A percentile compares a stretch with the other conserved stretches of the same genome.
phyloP scores from a whole-genome alignment of 805 yeast genomes.

The Candida nanaspora region DNA sequence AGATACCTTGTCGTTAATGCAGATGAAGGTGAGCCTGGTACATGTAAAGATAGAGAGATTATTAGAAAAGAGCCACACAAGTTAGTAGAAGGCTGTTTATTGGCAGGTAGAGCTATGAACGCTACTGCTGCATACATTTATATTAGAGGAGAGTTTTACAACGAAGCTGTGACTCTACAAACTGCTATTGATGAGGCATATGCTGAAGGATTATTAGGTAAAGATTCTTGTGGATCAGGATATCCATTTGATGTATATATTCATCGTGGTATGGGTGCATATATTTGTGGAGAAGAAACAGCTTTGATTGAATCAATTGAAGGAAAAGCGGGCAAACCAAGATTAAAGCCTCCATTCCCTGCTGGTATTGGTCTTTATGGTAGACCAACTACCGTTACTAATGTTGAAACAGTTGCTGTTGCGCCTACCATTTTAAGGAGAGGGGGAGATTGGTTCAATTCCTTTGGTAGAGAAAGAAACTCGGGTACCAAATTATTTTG shows the following conservation, averaged over 20 bases:
- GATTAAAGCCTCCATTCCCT: conserved; percentile 92
- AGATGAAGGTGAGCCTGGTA: conserved; percentile 94
- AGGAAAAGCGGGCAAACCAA: conserved; percentile 91
- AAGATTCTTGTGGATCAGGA: conserved; percentile 83
- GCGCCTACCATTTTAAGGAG: conserved; percentile 86
- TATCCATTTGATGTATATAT: conserved; percentile 76
- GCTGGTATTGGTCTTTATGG: conserved; percentile 91
- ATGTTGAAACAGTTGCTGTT: conserved; percentile 87
- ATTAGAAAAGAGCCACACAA: conserved; percentile 89
- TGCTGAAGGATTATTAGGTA: conserved; percentile 71
- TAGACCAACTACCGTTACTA: conserved; percentile 85
- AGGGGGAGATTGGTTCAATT: conserved; percentile 83
- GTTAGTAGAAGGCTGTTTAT: conserved; percentile 83
- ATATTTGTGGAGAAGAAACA: conserved; percentile 89
- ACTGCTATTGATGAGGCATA: conserved; percentile 84
- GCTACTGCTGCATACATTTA: conserved; percentile 90
- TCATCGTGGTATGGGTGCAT: conserved; percentile 93
- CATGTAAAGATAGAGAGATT: conserved; percentile 89
- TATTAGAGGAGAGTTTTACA: conserved; percentile 85
- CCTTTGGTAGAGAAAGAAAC: conserved; percentile 81
- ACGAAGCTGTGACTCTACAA: conserved; percentile 70
- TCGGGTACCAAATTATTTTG: conserved; percentile 78
- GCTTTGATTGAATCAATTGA: conserved; percentile 83
- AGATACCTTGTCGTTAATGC: conserved; percentile 86
- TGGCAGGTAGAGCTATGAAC: conserved; percentile 89